Evolutionary conservation across 495 filamentous ascomycete species (phyloP).

Genomic region (Aspergillus mulundensis): DNA sequence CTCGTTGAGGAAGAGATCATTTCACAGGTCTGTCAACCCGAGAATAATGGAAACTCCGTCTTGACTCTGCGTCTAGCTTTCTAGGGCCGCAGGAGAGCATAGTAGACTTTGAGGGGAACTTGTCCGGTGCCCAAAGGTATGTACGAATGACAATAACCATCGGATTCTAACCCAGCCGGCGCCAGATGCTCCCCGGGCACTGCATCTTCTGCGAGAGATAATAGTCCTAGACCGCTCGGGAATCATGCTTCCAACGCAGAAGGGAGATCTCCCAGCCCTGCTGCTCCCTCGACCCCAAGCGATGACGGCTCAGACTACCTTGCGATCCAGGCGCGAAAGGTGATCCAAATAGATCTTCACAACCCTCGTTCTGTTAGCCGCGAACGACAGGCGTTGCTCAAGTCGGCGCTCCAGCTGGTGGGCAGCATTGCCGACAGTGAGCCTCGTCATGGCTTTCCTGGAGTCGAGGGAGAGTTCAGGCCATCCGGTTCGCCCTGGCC

Average conservation of each 20-base stretch:
- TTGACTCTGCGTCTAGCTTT: too few species aligned
- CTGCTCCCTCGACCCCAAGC: slow-evolving; percentile 1
- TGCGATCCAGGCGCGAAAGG: slow-evolving; percentile 21
- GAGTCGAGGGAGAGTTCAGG: slow-evolving; percentile 4
- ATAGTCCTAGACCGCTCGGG: too few species aligned
- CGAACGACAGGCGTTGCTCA: slow-evolving; percentile 21
- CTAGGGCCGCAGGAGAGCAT: too few species aligned
- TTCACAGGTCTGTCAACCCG: background rate
- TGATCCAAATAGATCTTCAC: slow-evolving; percentile 24
- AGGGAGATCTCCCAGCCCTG: background rate
- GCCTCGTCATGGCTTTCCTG: background rate
- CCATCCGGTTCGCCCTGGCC: too few species aligned
- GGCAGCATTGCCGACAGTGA: slow-evolving; percentile 16
- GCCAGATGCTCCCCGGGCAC: too few species aligned
- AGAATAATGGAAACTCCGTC: too few species aligned
- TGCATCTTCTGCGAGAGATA: background rate
- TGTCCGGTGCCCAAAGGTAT: too few species aligned
- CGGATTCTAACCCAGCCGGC: too few species aligned
- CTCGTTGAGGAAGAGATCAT: slow-evolving; percentile 1
- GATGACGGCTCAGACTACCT: slow-evolving; percentile 21
- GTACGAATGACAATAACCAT: too few species aligned
- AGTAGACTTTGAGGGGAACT: too few species aligned
- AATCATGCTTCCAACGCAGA: background rate
- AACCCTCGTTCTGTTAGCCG: slow-evolving; percentile 16
- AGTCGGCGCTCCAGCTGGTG: slow-evolving; percentile 23